Conservation (phyloP, 495 filamentous ascomycete species). For the Neurospora sp. region DNA sequence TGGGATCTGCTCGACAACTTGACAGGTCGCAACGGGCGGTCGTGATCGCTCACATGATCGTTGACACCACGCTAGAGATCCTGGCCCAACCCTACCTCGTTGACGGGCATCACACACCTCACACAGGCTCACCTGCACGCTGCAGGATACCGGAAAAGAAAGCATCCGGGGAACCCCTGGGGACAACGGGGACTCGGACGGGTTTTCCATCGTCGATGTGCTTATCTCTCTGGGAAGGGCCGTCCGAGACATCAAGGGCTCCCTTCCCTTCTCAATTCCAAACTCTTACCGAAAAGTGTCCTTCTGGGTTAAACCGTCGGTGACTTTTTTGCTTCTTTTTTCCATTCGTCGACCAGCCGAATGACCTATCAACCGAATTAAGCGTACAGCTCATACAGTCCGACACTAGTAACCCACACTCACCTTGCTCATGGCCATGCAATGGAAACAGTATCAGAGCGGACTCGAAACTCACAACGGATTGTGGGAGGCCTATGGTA, state of each 20-base stretch:
- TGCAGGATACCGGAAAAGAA: background rate
- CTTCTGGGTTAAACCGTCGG: background rate
- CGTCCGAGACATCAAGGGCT: background rate
- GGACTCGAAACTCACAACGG: background rate
- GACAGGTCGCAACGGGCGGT: background rate
- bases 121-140: background rate
- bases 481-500: background rate
- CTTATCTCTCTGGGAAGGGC: background rate
- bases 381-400: background rate
- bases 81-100: background rate
- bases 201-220: background rate
- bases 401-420: background rate
- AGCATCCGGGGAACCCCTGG: background rate
- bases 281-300: background rate
- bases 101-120: background rate
- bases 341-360: background rate
- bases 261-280: background rate
- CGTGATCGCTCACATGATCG: background rate
- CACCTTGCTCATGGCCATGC: background rate
- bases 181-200: background rate
- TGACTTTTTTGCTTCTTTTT: background rate
- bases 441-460: background rate
- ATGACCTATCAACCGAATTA: background rate
- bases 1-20: background rate
- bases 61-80: background rate